Evolutionary conservation across 306 rosid genomes (phyloP).

Genomic region (Corylus heterophylla): DNA sequence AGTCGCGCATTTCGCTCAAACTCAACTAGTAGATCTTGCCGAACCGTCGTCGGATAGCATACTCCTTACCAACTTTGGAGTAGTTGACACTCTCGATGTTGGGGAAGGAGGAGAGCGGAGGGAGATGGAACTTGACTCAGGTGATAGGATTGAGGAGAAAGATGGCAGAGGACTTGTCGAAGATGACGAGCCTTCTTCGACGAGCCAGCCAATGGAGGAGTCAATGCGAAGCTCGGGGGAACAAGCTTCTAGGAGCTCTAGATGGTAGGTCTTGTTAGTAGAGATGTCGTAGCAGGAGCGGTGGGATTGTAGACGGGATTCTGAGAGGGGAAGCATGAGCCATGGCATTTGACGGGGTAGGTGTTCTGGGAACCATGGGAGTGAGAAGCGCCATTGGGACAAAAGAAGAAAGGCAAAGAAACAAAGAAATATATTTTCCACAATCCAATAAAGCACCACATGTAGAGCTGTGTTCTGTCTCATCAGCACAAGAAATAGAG

Average conservation of each 20-base stretch:
- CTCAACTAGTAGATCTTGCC: constrained; percentile 33
- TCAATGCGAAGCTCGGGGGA: constrained; percentile 51
- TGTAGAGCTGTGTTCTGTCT: too few species aligned
- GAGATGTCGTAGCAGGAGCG: constrained; percentile 9
- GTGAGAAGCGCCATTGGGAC: constrained; percentile 39
- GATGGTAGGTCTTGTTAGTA: constrained; percentile 44
- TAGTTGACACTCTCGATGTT: constrained; percentile 38
- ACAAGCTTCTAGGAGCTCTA: constrained; percentile 56
- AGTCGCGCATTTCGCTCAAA: constrained; percentile 56
- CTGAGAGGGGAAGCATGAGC: too few species aligned
- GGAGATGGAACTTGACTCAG: constrained; percentile 42
- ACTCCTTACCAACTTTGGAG: constrained; percentile 60
- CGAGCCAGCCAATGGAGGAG: constrained; percentile 67
- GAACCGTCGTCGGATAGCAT: constrained; percentile 24
- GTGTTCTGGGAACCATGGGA: constrained; percentile 31
- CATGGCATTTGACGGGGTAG: too few species aligned
- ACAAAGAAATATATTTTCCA: too few species aligned
- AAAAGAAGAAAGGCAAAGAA: too few species aligned
- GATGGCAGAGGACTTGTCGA: constrained; percentile 55
- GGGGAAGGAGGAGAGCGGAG: constrained; percentile 64
- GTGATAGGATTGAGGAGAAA: constrained; percentile 61
- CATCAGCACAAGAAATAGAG: too few species aligned
- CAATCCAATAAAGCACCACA: too few species aligned
- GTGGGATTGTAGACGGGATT: too few species aligned
- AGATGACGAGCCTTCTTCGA: constrained; percentile 17